A percentile compares a stretch with the other conserved stretches of the same genome.
These are phyloP conservation scores for Cryptococcus wingfieldii DNA, from an alignment of 1,284 basidiomycete species.

Conservation along the genomic window DNA sequence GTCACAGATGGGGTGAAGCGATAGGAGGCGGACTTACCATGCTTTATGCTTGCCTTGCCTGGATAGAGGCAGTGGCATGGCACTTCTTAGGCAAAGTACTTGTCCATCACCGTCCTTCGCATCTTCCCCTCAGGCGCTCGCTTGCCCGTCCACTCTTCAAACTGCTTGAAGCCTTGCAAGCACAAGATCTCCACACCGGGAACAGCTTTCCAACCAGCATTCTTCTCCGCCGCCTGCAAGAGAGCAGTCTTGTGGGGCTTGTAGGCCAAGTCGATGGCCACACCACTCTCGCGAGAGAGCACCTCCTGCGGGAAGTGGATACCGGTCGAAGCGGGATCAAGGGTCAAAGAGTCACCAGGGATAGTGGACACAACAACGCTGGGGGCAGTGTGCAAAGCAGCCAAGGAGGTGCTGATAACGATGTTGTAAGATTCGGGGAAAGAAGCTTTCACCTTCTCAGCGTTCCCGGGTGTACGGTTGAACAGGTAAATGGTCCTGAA, in stretches of 20 bases:
- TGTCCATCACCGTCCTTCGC: slow-evolving; percentile 47
- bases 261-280: slow-evolving; percentile 90
- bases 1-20: too few species aligned
- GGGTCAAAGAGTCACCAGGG: slow-evolving; percentile 65
- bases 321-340: slow-evolving; percentile 42
- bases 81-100: slow-evolving; percentile 28
- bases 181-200: slow-evolving; percentile 77
- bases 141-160: slow-evolving; percentile 69
- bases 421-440: slow-evolving; percentile 62
- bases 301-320: slow-evolving; percentile 58
- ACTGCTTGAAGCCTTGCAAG: slow-evolving; percentile 82
- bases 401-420: slow-evolving; percentile 58
- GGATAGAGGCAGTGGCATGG: background rate
- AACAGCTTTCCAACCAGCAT: slow-evolving; percentile 63
- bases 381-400: slow-evolving; percentile 58
- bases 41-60: too few species aligned
- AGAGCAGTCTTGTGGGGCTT: slow-evolving; percentile 61
- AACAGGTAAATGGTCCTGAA: slow-evolving; percentile 70
- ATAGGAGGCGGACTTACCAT: too few species aligned
- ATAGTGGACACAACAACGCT: slow-evolving; percentile 79
- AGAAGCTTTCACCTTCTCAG: slow-evolving; percentile 60
- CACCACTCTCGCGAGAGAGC: slow-evolving; percentile 51
- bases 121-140: slow-evolving; percentile 50
- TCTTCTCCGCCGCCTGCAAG: slow-evolving; percentile 41
- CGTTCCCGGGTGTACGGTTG: slow-evolving; percentile 75